Conservation (phyloP, 306 rosid species). For the Lathyrus oleraceus region DNA sequence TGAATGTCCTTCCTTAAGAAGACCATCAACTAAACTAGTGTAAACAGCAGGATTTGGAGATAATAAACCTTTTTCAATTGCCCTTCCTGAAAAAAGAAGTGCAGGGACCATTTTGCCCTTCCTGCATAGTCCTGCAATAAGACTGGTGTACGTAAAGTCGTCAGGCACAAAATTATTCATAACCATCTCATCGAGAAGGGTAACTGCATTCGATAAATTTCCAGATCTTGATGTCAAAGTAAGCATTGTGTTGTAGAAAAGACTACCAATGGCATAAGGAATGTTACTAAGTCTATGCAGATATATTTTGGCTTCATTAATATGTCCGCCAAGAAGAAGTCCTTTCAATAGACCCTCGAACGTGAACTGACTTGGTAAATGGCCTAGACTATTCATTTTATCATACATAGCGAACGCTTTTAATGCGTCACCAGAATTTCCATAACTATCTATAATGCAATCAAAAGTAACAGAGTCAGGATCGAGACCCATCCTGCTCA, state of each 20-base stretch:
- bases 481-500: constrained; percentile 59
- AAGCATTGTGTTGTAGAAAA: constrained; percentile 61
- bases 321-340: constrained; percentile 62
- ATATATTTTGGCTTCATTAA: constrained; percentile 51
- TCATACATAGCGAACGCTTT: constrained; percentile 62
- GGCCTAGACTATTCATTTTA: constrained; percentile 62
- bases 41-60: constrained; percentile 51
- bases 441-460: constrained; percentile 61
- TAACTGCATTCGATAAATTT: constrained; percentile 54
- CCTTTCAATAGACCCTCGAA: constrained; percentile 67
- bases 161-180: constrained; percentile 58
- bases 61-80: constrained; percentile 50
- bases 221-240: constrained; percentile 56
- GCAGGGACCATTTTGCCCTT: constrained; percentile 64
- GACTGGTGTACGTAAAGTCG: constrained; percentile 55
- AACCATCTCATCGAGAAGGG: constrained; percentile 63
- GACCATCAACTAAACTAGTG: constrained; percentile 63
- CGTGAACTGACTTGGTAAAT: constrained; percentile 62
- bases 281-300: constrained; percentile 49
- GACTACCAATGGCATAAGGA: constrained; percentile 58
- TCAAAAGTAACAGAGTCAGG: constrained; percentile 60
- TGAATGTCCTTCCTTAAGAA: constrained; percentile 69
- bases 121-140: constrained; percentile 62
- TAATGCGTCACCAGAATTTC: constrained; percentile 55
- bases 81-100: constrained; percentile 50